Evolutionary conservation across 2,329 filamentous ascomycete genomes (phyloP).

Genomic region (Pseudogymnoascus sp.): DNA sequence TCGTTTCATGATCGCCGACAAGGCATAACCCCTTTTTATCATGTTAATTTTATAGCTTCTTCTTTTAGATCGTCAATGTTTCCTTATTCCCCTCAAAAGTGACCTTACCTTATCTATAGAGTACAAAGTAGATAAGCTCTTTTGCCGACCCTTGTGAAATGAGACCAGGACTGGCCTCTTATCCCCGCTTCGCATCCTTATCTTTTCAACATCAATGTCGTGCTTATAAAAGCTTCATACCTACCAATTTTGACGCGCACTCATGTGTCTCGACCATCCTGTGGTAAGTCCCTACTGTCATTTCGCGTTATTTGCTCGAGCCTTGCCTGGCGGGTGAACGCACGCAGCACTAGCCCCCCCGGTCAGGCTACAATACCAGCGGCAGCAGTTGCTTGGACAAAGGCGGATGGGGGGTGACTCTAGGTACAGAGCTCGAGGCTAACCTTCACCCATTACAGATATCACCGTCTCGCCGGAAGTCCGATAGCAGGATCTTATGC

Average conservation of each 20-base stretch:
- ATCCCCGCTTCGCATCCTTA: constrained; percentile 9
- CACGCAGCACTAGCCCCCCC: neutral
- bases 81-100: constrained; percentile 3
- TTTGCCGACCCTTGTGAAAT: constrained; percentile 7
- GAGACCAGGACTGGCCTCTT: constrained; percentile 7
- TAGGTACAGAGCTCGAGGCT: neutral
- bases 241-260: neutral
- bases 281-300: neutral
- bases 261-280: constrained; percentile 8
- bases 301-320: neutral
- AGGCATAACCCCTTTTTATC: neutral
- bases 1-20: neutral
- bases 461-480: constrained; percentile 4
- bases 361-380: neutral
- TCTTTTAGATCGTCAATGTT: neutral
- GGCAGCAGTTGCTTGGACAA: neutral
- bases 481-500: constrained; percentile 40
- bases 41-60: neutral
- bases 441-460: neutral
- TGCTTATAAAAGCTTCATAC: constrained; percentile 7
- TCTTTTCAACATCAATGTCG: constrained; percentile 8
- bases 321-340: neutral
- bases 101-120: neutral
- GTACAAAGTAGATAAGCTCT: constrained; percentile 5
- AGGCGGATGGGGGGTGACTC: neutral